phyloP scores from a whole-genome alignment of 495 filamentous ascomycete species.

The Aspergillus ostianus region DNA sequence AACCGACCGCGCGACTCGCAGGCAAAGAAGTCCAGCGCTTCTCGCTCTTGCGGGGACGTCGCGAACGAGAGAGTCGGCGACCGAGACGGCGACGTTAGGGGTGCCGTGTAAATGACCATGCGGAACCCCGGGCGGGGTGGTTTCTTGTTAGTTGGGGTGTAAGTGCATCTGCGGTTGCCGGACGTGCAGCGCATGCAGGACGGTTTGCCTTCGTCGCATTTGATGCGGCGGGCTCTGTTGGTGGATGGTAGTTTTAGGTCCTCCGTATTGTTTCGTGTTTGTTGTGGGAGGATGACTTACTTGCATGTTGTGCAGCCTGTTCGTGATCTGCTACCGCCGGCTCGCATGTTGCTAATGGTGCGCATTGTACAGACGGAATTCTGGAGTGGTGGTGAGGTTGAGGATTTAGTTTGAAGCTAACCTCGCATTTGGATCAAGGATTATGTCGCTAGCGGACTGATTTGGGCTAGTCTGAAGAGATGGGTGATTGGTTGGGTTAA shows the following conservation, averaged over 20 bases:
- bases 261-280: too few species aligned
- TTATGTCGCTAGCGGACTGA: too few species aligned
- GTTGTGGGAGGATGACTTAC: not conserved
- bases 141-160: not conserved
- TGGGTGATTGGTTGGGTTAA: too few species aligned
- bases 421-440: too few species aligned
- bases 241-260: not conserved
- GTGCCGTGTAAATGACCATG: slow-evolving; percentile 4
- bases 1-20: slow-evolving; percentile 1
- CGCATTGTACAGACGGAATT: too few species aligned
- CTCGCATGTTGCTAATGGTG: not conserved
- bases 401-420: too few species aligned
- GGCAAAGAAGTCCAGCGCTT: slow-evolving; percentile 4
- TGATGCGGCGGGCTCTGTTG: slow-evolving; percentile 1
- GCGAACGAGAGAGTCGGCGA: too few species aligned
- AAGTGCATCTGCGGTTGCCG: not conserved
- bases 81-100: not conserved
- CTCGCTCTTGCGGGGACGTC: not conserved
- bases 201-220: slow-evolving; percentile 9
- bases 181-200: not conserved
- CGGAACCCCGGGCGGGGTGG: not conserved
- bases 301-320: slow-evolving; percentile 9
- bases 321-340: not conserved
- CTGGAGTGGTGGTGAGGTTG: too few species aligned
- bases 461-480: too few species aligned